A percentile compares a stretch with the other conserved stretches of the same genome.
Evolutionary conservation across 2,329 filamentous ascomycete genomes (phyloP).

Genomic region (Aspergillus sclerotialis): DNA sequence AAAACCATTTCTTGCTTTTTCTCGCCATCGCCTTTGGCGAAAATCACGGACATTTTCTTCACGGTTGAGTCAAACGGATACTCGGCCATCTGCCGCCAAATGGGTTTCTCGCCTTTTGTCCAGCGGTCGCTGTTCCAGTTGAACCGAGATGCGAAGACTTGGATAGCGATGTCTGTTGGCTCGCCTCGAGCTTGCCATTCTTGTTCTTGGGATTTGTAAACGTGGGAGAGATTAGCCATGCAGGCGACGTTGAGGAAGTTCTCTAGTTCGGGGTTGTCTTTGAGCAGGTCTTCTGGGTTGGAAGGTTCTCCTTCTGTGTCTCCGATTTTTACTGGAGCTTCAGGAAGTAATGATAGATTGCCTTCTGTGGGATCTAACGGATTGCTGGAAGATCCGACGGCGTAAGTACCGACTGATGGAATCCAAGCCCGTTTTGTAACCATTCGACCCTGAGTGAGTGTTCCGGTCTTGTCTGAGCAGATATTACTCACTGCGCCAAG

Average conservation of each 20-base stretch:
- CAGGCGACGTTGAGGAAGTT: conserved; percentile 58
- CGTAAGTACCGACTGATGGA: conserved; percentile 51
- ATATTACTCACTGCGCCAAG: conserved; percentile 57
- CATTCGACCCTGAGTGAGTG: conserved; percentile 59
- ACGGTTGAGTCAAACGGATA: conserved; percentile 69
- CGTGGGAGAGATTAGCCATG: conserved; percentile 58
- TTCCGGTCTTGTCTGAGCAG: conserved; percentile 54
- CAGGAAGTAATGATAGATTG: conserved; percentile 35
- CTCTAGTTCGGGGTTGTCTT: conserved; percentile 43
- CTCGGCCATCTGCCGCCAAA: conserved; percentile 57
- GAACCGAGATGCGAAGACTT: conserved; percentile 66
- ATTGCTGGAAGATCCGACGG: conserved; percentile 48
- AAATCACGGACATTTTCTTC: conserved; percentile 71
- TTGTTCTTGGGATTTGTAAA: conserved; percentile 48
- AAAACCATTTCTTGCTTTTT: conserved; percentile 28
- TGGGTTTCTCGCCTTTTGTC: conserved; percentile 42
- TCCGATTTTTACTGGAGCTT: conserved; percentile 22
- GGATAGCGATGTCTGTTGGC: conserved; percentile 67
- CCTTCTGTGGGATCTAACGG: conserved; percentile 53
- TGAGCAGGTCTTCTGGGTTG: conserved; percentile 27
- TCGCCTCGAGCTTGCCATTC: conserved; percentile 60
- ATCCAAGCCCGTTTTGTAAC: conserved; percentile 55
- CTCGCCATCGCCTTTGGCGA: conserved; percentile 27
- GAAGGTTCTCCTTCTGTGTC: conserved; percentile 20
- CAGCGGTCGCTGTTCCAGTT: conserved; percentile 52